Conservation (phyloP, 441 rosid genomes). For the Euphorbia celastroides region DNA sequence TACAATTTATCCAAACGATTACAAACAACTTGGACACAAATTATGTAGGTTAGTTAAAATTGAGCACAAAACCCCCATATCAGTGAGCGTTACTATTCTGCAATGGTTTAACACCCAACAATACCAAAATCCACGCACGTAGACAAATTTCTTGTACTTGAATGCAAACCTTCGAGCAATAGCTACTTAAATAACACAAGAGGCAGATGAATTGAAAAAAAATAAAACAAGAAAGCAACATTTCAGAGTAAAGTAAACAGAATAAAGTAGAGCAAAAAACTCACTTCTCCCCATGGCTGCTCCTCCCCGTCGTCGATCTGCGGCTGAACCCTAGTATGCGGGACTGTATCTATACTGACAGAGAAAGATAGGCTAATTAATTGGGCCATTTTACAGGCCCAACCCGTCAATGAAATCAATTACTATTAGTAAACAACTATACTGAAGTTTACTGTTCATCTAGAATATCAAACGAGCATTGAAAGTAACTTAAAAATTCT, state of each 20-base stretch:
- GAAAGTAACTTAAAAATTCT: too few relatives aligned
- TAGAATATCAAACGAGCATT: too few relatives aligned
- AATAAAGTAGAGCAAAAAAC: constrained; percentile 6
- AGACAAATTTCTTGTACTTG: not conserved
- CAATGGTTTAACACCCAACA: not conserved
- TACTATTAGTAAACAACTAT: too few relatives aligned
- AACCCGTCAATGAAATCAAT: too few relatives aligned
- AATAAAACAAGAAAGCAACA: too few relatives aligned
- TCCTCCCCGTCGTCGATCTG: not conserved
- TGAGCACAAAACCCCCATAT: not conserved
- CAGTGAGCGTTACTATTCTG: too few relatives aligned
- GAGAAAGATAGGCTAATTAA: not conserved
- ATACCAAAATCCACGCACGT: not conserved
- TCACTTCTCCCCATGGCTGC: constrained; percentile 63
- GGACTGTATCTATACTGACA: not conserved
- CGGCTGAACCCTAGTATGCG: not conserved
- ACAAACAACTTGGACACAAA: too few relatives aligned
- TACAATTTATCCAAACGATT: too few relatives aligned
- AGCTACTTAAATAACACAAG: not conserved
- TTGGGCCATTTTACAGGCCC: too few relatives aligned
- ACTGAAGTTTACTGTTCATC: too few relatives aligned
- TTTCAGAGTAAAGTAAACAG: not conserved
- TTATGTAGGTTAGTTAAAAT: not conserved
- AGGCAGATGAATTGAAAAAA: not conserved
- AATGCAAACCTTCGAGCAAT: too few relatives aligned